A percentile compares a stretch with the other conserved stretches of the same genome.
Evolutionary conservation across 192 early-diverging fungal species (phyloP).

Genomic region (Lobosporangium transversale): DNA sequence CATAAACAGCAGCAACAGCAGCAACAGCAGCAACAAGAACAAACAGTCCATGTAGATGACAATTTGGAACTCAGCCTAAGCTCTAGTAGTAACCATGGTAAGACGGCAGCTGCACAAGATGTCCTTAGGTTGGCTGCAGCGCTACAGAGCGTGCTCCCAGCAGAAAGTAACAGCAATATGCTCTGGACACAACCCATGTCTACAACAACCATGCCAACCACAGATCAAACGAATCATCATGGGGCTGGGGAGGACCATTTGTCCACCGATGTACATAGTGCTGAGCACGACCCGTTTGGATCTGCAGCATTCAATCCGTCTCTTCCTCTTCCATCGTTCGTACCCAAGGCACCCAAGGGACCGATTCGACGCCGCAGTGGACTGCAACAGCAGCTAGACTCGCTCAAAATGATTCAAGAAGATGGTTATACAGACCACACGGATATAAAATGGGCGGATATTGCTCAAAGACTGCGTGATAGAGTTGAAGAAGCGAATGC

Average conservation of each 20-base stretch:
- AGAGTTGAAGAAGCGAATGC: constrained; percentile 41
- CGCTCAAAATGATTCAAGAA: constrained; percentile 39
- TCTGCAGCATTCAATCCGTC: constrained; percentile 19
- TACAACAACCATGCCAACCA: neutral
- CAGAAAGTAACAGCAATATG: constrained; percentile 5
- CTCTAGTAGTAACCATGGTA: constrained; percentile 8
- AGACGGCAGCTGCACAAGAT: constrained; percentile 26
- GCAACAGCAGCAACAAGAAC: constrained; percentile 6
- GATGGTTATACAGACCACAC: constrained; percentile 45
- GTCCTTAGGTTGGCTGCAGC: constrained; percentile 41
- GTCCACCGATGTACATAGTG: neutral
- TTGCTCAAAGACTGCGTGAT: constrained; percentile 41
- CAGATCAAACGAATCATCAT: neutral
- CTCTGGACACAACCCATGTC: constrained; percentile 41
- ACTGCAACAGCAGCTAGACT: constrained; percentile 45
- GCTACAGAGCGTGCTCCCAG: constrained; percentile 36
- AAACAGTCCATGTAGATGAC: neutral
- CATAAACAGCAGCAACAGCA: constrained; percentile 26
- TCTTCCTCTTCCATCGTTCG: constrained; percentile 26
- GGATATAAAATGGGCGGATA: constrained; percentile 42
- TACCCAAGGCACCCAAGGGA: constrained; percentile 40
- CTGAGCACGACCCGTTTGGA: constrained; percentile 15
- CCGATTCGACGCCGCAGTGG: constrained; percentile 48
- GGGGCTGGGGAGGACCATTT: neutral
- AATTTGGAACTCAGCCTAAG: constrained; percentile 13